Evolutionary conservation across 2,329 filamentous ascomycete genomes (phyloP), one percentile per base, ranked within the genome.

Genomic region (Shiraia sp.): DNA sequence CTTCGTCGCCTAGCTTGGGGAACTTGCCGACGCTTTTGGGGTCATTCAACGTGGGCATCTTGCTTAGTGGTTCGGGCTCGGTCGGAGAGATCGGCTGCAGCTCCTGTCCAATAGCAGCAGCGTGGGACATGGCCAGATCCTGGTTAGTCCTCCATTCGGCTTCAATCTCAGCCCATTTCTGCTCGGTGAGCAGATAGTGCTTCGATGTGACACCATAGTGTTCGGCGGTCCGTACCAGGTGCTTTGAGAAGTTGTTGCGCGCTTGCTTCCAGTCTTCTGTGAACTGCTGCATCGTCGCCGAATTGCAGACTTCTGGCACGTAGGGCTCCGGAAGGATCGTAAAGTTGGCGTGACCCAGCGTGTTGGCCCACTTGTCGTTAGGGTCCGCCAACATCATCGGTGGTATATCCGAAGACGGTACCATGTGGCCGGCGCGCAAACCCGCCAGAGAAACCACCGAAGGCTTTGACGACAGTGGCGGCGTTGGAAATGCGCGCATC

Each of bases 341-440:
- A 67, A 95, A 96, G 73, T 97, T 96, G 51, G 91, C 91, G 65
- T 97, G 91, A 19, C 92, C 92, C 10, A 97, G 81, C 42, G 83
- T 83, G 61, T 86, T 82, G 1, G 88, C 86, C 92, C 92, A 96
- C 53, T 86, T 83, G 64, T 95, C 90, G 35, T 84, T 78, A 5
- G 85, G 82, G 61, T 95, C 89, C 23, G 67, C 64, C n/a, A 82
- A 73, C 39, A 85, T 73, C 49, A 90, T 82, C 4, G 81, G 78
- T 3, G 84, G 81, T 12, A 87, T 80, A 17, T 83, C 80, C 3
- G 72, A 65, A 27, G 74, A 71, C 4, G 80, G 76, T 25, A 79
- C 73, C 44, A 59, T 43, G 41, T 60, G 74, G 34, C 70, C 72
- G 28, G 74, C 69, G 24, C 77, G 63, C 23, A 60, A 50, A 33